phyloP scores from a whole-genome alignment of 306 rosid species.

The Mucuna pruriens region DNA sequence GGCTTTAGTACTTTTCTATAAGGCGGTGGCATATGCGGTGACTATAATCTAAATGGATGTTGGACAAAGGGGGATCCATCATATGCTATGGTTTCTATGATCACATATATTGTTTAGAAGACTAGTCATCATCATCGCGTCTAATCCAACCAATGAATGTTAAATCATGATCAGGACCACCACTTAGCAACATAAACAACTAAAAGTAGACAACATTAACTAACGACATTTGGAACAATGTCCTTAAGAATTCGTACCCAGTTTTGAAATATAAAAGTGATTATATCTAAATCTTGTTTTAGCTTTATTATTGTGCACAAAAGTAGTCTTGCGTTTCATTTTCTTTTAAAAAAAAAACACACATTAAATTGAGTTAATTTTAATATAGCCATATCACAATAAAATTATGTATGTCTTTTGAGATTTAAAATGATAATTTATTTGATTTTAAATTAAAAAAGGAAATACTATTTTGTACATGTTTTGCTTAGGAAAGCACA shows the following conservation, averaged over 20 bases:
- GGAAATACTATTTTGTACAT: not conserved
- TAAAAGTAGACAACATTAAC: conserved; percentile 40
- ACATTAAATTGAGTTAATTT: not conserved
- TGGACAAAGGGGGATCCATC: conserved; percentile 40
- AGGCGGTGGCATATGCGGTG: conserved; percentile 48
- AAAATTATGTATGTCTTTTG: conserved; percentile 2
- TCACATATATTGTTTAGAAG: conserved; percentile 25
- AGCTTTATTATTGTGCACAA: conserved; percentile 39
- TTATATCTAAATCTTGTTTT: conserved; percentile 26
- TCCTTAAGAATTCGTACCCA: conserved; percentile 36
- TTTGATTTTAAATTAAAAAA: not conserved
- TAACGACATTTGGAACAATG: conserved; percentile 30
- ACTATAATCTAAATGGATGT: conserved; percentile 37
- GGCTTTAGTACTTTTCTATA: conserved; percentile 44
- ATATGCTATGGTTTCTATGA: not conserved
- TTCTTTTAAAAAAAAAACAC: not conserved
- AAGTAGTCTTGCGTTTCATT: conserved; percentile 43
- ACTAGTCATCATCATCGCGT: conserved; percentile 40
- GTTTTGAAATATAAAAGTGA: conserved; percentile 27
- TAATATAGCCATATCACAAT: not conserved
- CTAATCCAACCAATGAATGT: conserved; percentile 25
- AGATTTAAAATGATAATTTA: not conserved
- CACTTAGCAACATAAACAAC: conserved; percentile 34
- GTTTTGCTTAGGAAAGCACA: not conserved
- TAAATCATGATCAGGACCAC: conserved; percentile 33